Percentiles rank a stretch among this genome's conserved stretches.
Conservation (phyloP, 2,329 filamentous ascomycete species). For the Ophiostoma sp. region DNA sequence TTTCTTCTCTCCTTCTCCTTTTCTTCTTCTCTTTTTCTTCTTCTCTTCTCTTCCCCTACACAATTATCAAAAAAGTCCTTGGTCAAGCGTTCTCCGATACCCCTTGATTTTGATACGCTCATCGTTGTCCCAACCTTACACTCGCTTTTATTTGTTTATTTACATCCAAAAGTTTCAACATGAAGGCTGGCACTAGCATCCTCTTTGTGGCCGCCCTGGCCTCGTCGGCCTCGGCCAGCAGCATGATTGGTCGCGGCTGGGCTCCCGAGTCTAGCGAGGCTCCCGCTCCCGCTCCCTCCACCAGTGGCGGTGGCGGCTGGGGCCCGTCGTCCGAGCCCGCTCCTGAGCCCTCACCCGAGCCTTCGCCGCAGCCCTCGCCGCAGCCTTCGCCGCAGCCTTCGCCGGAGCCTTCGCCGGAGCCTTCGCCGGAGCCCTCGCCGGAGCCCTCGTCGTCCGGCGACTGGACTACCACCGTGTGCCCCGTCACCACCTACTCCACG, state of each 20-base stretch:
- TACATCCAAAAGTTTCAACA: neutral
- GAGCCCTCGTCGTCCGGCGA: neutral
- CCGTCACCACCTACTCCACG: neutral
- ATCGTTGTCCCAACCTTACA: neutral
- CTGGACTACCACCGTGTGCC: neutral
- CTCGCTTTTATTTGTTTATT: slow-evolving; percentile 30
- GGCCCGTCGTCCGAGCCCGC: neutral
- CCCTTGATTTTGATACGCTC: neutral
- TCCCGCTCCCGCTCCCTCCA: neutral
- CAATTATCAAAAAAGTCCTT: neutral
- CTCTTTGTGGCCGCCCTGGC: neutral
- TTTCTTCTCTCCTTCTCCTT: neutral
- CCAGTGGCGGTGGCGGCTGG: neutral
- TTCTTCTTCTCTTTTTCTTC: neutral
- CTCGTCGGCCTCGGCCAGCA: neutral
- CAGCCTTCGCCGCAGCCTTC: neutral
- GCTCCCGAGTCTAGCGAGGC: neutral
- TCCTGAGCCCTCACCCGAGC: neutral
- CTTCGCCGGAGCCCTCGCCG: neutral
- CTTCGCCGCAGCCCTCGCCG: neutral
- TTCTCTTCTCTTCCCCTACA: neutral
- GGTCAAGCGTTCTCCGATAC: neutral
- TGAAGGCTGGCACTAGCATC: neutral
- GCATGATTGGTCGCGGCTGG: neutral
- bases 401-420: neutral